Evolutionary conservation across 139 green algal genomes (phyloP).

Genomic region (Chara braunii): DNA sequence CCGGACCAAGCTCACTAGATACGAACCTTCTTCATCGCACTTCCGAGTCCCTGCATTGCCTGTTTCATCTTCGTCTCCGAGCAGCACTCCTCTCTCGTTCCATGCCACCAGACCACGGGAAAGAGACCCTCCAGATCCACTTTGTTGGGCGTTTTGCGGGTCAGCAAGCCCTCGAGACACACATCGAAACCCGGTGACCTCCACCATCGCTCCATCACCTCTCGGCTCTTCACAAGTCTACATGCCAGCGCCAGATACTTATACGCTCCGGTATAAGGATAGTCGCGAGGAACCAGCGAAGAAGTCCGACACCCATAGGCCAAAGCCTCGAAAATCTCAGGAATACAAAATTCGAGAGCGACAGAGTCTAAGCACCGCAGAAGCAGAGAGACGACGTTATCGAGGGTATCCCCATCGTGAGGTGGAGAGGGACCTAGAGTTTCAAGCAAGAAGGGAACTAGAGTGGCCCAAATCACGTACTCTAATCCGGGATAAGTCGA

Average conservation of each 20-base stretch:
- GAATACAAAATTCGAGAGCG: constrained; percentile 12
- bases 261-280: constrained; percentile 9
- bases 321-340: constrained; percentile 24
- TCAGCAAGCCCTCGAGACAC: constrained; percentile 56
- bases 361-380: constrained; percentile 26
- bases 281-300: not conserved
- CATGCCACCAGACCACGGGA: constrained; percentile 57
- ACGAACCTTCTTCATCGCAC: constrained; percentile 13
- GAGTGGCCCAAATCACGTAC: constrained; percentile 33
- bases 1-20: not conserved
- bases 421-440: not conserved
- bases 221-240: not conserved
- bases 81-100: constrained; percentile 43
- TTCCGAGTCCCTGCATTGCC: constrained; percentile 2
- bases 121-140: constrained; percentile 53
- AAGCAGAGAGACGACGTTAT: constrained; percentile 14
- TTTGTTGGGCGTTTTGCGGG: constrained; percentile 53
- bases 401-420: constrained; percentile 15
- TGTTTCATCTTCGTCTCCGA: constrained; percentile 35
- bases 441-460: constrained; percentile 38
- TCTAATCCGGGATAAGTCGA: too few relatives aligned
- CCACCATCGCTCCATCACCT: constrained; percentile 26
- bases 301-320: constrained; percentile 16
- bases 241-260: constrained; percentile 33
- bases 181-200: constrained; percentile 5